Evolutionary conservation across 768 basidiomycete genomes (phyloP).

Genomic region (Kockovaella imperatae): DNA sequence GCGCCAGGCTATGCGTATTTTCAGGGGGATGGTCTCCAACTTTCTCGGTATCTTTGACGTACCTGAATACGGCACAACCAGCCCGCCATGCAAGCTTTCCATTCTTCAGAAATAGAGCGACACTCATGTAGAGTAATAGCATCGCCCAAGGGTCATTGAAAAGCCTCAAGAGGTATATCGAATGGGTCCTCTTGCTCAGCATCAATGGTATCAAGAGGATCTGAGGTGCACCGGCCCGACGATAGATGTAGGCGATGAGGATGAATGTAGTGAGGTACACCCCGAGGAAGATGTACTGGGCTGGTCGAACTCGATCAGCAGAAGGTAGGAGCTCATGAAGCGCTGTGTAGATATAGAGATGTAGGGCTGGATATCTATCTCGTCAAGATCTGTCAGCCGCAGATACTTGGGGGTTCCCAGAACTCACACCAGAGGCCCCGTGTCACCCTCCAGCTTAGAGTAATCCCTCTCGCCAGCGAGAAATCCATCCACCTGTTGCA

Average conservation of each 20-base stretch:
- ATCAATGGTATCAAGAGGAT: constrained; percentile 52
- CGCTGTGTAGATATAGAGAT: constrained; percentile 70
- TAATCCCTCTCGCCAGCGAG: constrained; percentile 78
- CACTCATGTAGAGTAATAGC: constrained; percentile 52
- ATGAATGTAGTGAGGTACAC: constrained; percentile 64
- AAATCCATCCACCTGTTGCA: constrained; percentile 74
- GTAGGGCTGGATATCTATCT: constrained; percentile 88
- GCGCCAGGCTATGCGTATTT: constrained; percentile 53
- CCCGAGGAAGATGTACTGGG: constrained; percentile 69
- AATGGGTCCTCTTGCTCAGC: constrained; percentile 87
- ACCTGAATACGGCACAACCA: constrained; percentile 61
- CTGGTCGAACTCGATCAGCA: constrained; percentile 51
- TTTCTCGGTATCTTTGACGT: constrained; percentile 22
- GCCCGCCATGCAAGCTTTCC: constrained; percentile 50
- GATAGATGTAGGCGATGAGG: constrained; percentile 63
- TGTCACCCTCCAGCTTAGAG: constrained; percentile 71
- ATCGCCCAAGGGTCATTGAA: constrained; percentile 84
- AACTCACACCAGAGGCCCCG: constrained; percentile 80
- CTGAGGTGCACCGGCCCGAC: constrained; percentile 26
- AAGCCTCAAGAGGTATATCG: constrained; percentile 78
- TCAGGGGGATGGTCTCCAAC: neutral
- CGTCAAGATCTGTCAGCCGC: neutral
- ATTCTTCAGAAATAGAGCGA: constrained; percentile 58
- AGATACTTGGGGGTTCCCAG: constrained; percentile 15
- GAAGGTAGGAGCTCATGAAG: constrained; percentile 57